Evolutionary conservation across 1,284 basidiomycete species (phyloP), one percentile per base, ranked within the genome.

Genomic region (Cutaneotrichosporon mucoides): DNA sequence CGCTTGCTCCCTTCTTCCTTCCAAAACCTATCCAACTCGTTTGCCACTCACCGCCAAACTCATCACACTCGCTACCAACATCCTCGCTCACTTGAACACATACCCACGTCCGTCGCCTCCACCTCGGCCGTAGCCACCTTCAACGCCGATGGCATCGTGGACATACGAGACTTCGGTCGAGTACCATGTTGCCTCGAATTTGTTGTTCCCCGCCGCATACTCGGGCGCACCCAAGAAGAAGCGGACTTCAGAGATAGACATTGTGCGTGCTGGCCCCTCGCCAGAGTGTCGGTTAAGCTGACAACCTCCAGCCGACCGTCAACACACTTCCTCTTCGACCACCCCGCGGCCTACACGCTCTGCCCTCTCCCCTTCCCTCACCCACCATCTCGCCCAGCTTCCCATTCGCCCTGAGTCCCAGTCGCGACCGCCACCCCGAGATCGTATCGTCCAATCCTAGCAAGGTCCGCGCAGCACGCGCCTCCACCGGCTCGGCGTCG

Each of bases 81-180:
- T 8, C 49, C 16, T 11, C 38, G 11, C 37, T 40, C 38, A 40
- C 49, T 4, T 4, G 37, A 3, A 7, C 24, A 24, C 49, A 41
- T 38, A 4, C 38, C 38, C 15, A 16, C 6, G 7, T 12, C 16
- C 16, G 38, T 36, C 11, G 5, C n/a, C 9, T 24, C 24, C 24
- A 24, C 24, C 24, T 24, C 24, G 24, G 24, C 24, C 24, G 24
- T 24, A 24, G 24, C 24, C 24, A 24, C 24, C 24, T 24, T 38
- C 49, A 35, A 51, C 37, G 44, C 40, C 46, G 12, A 45, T 42
- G 46, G 53, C 53, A 13, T 35, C 54, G 48, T 62, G 61, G 56
- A 16, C 49, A 34, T 62, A 59, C 49, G 61, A 62, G 51, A 45
- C 56, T 6, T 13, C 46, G n/a, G 53, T 56, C 53, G 61, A 62